Conservation (phyloP, 2,329 filamentous ascomycete species). For the Basipetospora sp. region DNA sequence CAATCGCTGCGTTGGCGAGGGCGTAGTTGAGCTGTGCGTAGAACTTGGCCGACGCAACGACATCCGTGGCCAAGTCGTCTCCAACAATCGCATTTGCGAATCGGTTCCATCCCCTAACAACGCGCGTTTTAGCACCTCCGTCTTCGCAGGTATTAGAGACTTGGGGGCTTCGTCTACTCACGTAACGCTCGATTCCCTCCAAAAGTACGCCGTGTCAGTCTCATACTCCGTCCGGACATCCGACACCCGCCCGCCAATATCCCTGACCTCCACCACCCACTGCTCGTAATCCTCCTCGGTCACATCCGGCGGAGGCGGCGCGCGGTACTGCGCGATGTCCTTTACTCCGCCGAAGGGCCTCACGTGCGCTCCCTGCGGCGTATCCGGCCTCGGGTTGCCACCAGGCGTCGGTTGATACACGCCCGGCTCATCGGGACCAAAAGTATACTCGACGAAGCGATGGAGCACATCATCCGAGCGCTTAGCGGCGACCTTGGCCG, state of each 20-base stretch:
- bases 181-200: constrained; percentile 8
- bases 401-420: constrained; percentile 5
- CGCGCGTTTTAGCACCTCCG: no score
- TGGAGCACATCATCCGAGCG: constrained; percentile 5
- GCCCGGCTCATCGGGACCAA: constrained; percentile 1
- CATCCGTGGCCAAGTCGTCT: constrained; percentile 4
- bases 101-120: constrained; percentile 8
- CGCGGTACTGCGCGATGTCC: constrained; percentile 6
- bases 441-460: constrained; percentile 7
- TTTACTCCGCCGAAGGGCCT: constrained; percentile 7
- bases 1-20: constrained; percentile 9
- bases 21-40: constrained; percentile 10
- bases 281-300: constrained; percentile 6
- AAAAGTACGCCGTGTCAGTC: constrained; percentile 9
- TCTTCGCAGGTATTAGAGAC: no score
- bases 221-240: constrained; percentile 6
- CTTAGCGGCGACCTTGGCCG: constrained; percentile 2
- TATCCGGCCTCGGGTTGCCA: constrained; percentile 6
- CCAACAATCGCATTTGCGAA: constrained; percentile 7
- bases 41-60: constrained; percentile 8
- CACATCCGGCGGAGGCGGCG: constrained; percentile 6
- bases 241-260: constrained; percentile 4
- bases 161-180: no score
- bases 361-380: constrained; percentile 5
- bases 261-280: constrained; percentile 5